A percentile compares a stretch with the other conserved stretches of the same genome.
These are phyloP conservation scores for Camellia lanceoleosa DNA, from an alignment of 148 eudicot genomes.

Conservation along the genomic window DNA sequence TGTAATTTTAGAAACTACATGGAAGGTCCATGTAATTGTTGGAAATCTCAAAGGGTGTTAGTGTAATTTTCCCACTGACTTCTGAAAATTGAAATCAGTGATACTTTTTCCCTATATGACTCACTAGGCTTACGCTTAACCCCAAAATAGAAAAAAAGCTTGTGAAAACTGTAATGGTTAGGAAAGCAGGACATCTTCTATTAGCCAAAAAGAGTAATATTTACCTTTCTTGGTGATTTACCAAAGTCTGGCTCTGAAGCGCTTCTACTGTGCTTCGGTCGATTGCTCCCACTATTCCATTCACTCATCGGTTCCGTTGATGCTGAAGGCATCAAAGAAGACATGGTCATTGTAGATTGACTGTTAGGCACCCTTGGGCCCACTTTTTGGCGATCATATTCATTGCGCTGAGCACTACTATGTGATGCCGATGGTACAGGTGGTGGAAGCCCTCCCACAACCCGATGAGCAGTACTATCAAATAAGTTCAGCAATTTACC, in stretches of 20 bases:
- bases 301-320: constrained; percentile 61
- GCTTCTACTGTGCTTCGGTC: constrained; percentile 59
- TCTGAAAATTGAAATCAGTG: no score
- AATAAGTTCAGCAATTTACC: constrained; percentile 62
- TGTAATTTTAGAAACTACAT: no score
- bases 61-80: no score
- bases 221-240: constrained; percentile 64
- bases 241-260: constrained; percentile 75
- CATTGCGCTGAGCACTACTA: constrained; percentile 34
- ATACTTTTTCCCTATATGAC: no score
- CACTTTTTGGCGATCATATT: constrained; percentile 33
- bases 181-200: neutral
- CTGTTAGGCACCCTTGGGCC: constrained; percentile 56
- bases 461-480: constrained; percentile 70
- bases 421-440: constrained; percentile 40
- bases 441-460: constrained; percentile 76
- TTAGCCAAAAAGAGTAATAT: neutral
- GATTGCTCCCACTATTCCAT: constrained; percentile 42
- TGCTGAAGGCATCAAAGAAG: constrained; percentile 55
- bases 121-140: neutral
- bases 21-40: no score
- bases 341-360: constrained; percentile 78
- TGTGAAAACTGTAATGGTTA: no score
- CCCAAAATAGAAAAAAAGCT: neutral
- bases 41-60: no score